Percentiles rank a stretch among this genome's conserved stretches.
Evolutionary conservation across 2,329 filamentous ascomycete species (phyloP).

Genomic region (Ophiostoma australiae): DNA sequence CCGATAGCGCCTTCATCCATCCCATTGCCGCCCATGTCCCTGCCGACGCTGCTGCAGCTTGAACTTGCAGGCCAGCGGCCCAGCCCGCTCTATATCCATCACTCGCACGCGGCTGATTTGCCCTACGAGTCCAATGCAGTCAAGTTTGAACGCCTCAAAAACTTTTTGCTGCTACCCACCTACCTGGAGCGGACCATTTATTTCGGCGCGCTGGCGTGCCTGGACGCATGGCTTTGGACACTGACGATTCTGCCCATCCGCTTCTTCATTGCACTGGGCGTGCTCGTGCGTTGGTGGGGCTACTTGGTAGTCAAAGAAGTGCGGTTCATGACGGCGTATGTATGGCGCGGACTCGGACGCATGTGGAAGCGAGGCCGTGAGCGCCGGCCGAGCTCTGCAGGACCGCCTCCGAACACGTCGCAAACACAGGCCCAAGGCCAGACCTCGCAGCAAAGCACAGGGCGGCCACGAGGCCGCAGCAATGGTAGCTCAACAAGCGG

Average conservation of each 20-base stretch:
- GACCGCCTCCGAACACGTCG: constrained; percentile 32
- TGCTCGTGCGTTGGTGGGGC: constrained; percentile 74
- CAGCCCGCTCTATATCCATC: constrained; percentile 61
- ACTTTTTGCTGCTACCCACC: constrained; percentile 76
- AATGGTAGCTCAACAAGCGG: constrained; percentile 18
- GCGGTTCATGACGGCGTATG: constrained; percentile 66
- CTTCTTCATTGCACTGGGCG: constrained; percentile 72
- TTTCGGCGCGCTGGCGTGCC: constrained; percentile 84
- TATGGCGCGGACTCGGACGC: constrained; percentile 73
- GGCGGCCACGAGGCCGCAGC: constrained; percentile 17
- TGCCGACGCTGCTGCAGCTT: constrained; percentile 60
- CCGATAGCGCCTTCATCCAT: constrained; percentile 51
- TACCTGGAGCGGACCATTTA: constrained; percentile 78
- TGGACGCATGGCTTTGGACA: constrained; percentile 94
- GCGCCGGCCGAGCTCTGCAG: constrained; percentile 34
- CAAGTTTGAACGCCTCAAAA: constrained; percentile 86
- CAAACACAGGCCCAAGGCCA: not conserved
- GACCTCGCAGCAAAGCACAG: not conserved
- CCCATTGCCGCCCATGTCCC: constrained; percentile 61
- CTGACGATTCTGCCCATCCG: constrained; percentile 91
- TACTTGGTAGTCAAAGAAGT: constrained; percentile 67
- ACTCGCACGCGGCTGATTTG: constrained; percentile 50
- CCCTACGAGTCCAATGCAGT: constrained; percentile 90
- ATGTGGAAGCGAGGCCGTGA: constrained; percentile 60
- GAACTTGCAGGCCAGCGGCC: constrained; percentile 59